Conservation (phyloP, 2,329 filamentous ascomycete genomes). For the Ceratocystis cacaofunesta region DNA sequence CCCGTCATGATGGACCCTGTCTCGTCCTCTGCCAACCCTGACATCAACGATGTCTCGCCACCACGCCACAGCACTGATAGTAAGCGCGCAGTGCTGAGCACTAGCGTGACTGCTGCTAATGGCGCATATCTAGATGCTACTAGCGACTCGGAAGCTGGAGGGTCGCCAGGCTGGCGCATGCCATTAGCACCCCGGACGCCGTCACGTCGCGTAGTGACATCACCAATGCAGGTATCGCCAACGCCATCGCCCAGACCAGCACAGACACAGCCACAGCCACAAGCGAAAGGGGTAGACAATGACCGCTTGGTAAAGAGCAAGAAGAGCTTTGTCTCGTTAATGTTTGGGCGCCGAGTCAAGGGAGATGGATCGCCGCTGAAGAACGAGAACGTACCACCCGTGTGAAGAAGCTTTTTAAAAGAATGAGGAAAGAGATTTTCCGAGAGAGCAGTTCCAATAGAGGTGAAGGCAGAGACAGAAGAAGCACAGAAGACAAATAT, state of each 20-base stretch:
- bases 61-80: background rate
- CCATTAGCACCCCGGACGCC: background rate
- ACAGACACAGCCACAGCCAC: background rate
- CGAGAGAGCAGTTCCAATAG: background rate
- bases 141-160: background rate
- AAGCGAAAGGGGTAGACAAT: background rate
- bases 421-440: too few relatives aligned
- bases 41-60: background rate
- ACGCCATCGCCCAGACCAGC: background rate
- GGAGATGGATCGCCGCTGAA: slow-evolving; percentile 3
- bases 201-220: background rate
- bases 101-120: background rate
- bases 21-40: background rate
- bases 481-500: background rate
- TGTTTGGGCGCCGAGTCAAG: slow-evolving; percentile 24
- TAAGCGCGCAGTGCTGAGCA: background rate
- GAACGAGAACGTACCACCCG: background rate
- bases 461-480: background rate
- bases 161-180: background rate
- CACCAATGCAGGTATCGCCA: background rate
- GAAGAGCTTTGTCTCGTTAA: slow-evolving; percentile 33
- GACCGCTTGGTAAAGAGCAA: slow-evolving; percentile 24
- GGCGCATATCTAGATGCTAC: background rate
- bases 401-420: background rate
- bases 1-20: background rate